Evolutionary conservation across 352 stramenopile genomes (phyloP).

Genomic region (Blastocystis sp.): DNA sequence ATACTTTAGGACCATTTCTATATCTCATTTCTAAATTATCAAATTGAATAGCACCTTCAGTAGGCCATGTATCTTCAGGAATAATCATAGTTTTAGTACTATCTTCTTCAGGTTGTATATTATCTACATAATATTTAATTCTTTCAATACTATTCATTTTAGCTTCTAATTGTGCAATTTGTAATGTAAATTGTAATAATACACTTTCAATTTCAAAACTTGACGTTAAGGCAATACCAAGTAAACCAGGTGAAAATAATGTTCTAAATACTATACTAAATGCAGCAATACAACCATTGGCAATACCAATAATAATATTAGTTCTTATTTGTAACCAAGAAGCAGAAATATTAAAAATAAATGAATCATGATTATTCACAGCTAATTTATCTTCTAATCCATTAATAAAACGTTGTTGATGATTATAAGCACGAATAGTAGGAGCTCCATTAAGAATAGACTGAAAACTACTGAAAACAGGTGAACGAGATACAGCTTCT

Average conservation of each 20-base stretch:
- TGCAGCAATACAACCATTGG: constrained; percentile 42
- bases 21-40: constrained; percentile 65
- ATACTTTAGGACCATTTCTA: constrained; percentile 50
- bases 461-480: constrained; percentile 55
- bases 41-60: constrained; percentile 59
- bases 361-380: constrained; percentile 49
- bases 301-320: constrained; percentile 50
- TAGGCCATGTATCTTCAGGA: constrained; percentile 53
- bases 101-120: constrained; percentile 46
- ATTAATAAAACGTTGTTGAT: constrained; percentile 44
- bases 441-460: constrained; percentile 53
- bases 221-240: constrained; percentile 69
- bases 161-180: constrained; percentile 45
- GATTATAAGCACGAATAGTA: constrained; percentile 13
- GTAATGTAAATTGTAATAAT: constrained; percentile 53
- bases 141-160: constrained; percentile 58
- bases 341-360: constrained; percentile 47
- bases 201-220: constrained; percentile 61
- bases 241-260: constrained; percentile 54
- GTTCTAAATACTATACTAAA: constrained; percentile 49
- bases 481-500: constrained; percentile 50
- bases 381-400: constrained; percentile 50
- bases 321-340: constrained; percentile 55
- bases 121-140: constrained; percentile 47
- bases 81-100: constrained; percentile 36